These are phyloP conservation scores for Botrytis elliptica DNA, from an alignment of 2,329 filamentous ascomycete species.

Conservation along the genomic window DNA sequence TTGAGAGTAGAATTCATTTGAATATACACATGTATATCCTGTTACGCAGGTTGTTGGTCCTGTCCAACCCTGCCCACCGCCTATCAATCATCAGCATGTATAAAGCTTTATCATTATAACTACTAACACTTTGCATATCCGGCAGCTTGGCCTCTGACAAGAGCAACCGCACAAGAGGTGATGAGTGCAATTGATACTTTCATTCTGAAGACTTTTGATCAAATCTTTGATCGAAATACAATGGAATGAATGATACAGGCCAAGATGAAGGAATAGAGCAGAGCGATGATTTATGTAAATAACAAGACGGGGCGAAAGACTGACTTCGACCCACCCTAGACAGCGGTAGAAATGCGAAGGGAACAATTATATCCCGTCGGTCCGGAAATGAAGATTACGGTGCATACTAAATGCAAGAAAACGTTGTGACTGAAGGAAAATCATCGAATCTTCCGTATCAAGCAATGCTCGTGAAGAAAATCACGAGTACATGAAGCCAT, in stretches of 20 bases:
- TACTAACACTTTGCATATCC: slow-evolving; percentile 14
- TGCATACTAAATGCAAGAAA: not conserved
- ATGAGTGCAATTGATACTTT: slow-evolving; percentile 12
- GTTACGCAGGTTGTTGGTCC: slow-evolving; percentile 13
- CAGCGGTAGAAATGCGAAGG: not conserved
- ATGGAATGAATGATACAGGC: slow-evolving; percentile 1
- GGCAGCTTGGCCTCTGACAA: slow-evolving; percentile 9
- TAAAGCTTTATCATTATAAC: not conserved
- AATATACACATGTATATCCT: not conserved
- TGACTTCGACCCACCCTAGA: not conserved
- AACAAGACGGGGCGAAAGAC: not conserved
- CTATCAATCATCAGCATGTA: not conserved
- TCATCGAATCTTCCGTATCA: not conserved
- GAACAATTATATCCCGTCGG: not conserved
- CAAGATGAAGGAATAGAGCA: not conserved
- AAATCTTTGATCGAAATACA: not conserved
- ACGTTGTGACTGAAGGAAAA: slow-evolving; percentile 12
- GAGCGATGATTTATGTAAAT: slow-evolving; percentile 4
- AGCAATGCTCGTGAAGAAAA: not conserved
- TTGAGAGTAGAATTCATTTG: slow-evolving; percentile 16
- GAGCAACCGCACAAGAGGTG: slow-evolving; percentile 1
- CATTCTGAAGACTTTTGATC: not conserved
- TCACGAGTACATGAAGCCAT: not conserved
- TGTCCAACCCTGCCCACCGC: slow-evolving; percentile 9
- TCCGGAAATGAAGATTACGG: not conserved